These are phyloP conservation scores for Pyrenophora graminea DNA, from an alignment of 2,329 filamentous ascomycete species.

Conservation along the genomic window DNA sequence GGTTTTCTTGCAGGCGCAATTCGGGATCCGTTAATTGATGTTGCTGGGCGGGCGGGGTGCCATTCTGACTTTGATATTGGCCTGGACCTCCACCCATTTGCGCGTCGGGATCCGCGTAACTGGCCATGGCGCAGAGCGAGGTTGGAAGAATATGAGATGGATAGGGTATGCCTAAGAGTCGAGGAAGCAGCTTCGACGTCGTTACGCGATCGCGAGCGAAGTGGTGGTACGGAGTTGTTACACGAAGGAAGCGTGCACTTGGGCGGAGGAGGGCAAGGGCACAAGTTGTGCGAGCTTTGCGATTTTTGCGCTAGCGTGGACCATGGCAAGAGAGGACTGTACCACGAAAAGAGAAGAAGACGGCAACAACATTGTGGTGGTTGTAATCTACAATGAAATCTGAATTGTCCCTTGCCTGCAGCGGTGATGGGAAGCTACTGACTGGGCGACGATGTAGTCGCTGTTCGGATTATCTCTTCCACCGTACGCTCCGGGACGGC, in stretches of 20 bases:
- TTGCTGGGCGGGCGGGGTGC: conserved; percentile 40
- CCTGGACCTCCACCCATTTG: conserved; percentile 40
- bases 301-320: conserved; percentile 40
- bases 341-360: conserved; percentile 4
- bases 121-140: conserved; percentile 33
- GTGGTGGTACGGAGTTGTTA: conserved; percentile 26
- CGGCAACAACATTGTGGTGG: conserved; percentile 21
- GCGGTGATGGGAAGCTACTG: conserved; percentile 16
- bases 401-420: conserved; percentile 9
- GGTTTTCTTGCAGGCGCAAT: conserved; percentile 41
- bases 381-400: conserved; percentile 6
- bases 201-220: conserved; percentile 25
- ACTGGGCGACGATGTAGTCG: conserved; percentile 26
- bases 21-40: conserved; percentile 40
- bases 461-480: conserved; percentile 37
- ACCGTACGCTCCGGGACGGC: conserved; percentile 28
- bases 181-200: conserved; percentile 5
- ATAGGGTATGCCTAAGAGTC: background rate
- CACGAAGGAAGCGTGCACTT: conserved; percentile 25
- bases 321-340: conserved; percentile 15
- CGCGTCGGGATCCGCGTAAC: conserved; percentile 42
- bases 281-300: conserved; percentile 39
- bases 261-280: conserved; percentile 27
- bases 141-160: conserved; percentile 14
- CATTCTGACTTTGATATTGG: conserved; percentile 44